Evolutionary conservation across 1,139 yeast genomes (phyloP), one percentile per base, ranked within the genome.

Genomic region (Saccharomyces uvarum): DNA sequence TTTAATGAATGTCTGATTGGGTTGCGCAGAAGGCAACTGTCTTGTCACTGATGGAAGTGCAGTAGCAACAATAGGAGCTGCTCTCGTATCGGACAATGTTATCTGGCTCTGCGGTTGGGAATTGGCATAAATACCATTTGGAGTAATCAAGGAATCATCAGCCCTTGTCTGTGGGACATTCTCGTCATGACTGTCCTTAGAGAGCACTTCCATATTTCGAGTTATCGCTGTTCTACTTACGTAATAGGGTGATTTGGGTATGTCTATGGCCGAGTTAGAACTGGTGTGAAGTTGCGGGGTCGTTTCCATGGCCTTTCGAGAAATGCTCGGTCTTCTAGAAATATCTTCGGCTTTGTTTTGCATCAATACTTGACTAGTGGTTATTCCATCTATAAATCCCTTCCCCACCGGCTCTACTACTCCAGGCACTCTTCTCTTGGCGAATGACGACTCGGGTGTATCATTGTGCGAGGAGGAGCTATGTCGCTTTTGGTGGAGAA

Each of bases 1-100:
- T 2, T 86, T 76, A 3, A 88, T 88, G 54, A 85, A 72, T 54
- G 82, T 82, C 61, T 84, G 90, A 66, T 84, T 89, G 64, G 84
- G 87, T 56, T 80, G 84, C 50, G 59, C 66, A 7, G 44, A 38
- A 38, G 44, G 44, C 3, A 38, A 16, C 21, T 38, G 44, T 19
- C 44, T 38, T 16, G 19, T 19, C 44, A 38, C 21, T 13, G 44
- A 24, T 9, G 44, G 44, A 9, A 24, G 44, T 1, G 83, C 72
- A 73, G 81, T 75, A 21, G 76, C 72, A 47, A 80, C 67, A 48
- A 63, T 70, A 4, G 62, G 57, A 16, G 63, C 56, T 56, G 38
- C 51, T 55, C 52, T 56, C 55, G 57, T 61, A 55, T 54, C 55
- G 50, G 44, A 19, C 13, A 38, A 11, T 9, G 44, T 38, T 38